Conservation (phyloP, 768 basidiomycete species). For the Gyrodon lividus region DNA sequence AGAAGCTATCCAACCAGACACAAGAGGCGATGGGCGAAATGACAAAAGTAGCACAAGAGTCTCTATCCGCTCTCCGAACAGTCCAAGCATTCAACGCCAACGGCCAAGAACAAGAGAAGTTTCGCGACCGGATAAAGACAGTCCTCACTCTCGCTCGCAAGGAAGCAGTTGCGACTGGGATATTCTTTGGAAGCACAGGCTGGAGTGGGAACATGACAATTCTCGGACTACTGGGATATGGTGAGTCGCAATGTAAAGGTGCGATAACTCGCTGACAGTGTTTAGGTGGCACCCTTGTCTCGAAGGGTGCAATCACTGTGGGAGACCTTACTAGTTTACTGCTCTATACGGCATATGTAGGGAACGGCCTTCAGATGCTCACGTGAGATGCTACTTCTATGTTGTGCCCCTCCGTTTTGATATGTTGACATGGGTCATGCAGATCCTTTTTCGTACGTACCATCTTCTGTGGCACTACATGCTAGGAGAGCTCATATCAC, state of each 20-base stretch:
- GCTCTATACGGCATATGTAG: conserved; percentile 89
- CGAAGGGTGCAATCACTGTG: conserved; percentile 82
- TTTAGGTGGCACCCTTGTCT: conserved; percentile 87
- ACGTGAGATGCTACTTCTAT: conserved; percentile 47
- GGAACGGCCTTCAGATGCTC: conserved; percentile 75
- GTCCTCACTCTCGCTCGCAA: conserved; percentile 78
- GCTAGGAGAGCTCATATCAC: background rate
- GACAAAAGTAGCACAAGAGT: conserved; percentile 88
- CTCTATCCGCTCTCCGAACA: conserved; percentile 81
- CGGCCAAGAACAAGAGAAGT: conserved; percentile 73
- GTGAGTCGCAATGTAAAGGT: conserved; percentile 39
- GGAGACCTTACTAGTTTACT: conserved; percentile 89
- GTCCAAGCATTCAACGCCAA: conserved; percentile 91
- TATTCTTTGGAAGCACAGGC: conserved; percentile 90
- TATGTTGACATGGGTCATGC: conserved; percentile 1
- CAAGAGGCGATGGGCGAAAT: conserved; percentile 96
- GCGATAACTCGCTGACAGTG: background rate
- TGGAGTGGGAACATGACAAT: conserved; percentile 94
- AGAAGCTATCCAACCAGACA: conserved; percentile 85
- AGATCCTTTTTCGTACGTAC: conserved; percentile 41
- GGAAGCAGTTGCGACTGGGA: conserved; percentile 86
- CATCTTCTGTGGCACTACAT: background rate
- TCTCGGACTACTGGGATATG: conserved; percentile 87
- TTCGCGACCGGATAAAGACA: conserved; percentile 58
- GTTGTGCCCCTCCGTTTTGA: background rate